Conservation (phyloP, 2,329 filamentous ascomycete species). For the Aspergillus sp. region DNA sequence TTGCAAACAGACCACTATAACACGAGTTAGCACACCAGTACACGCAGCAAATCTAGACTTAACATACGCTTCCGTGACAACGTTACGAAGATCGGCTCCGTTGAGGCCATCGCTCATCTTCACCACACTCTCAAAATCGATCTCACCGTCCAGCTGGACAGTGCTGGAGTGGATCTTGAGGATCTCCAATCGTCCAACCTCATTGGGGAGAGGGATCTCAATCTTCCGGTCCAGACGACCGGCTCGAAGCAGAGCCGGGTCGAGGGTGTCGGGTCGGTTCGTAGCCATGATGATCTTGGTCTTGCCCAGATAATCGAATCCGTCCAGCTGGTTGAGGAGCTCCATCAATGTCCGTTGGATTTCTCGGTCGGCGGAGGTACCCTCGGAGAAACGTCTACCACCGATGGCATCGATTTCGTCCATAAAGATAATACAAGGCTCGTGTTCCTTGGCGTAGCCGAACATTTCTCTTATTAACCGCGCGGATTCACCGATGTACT, state of each 20-base stretch:
- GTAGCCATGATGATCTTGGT: constrained; percentile 99
- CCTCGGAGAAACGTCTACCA: constrained; percentile 92
- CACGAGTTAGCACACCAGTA: constrained; percentile 14
- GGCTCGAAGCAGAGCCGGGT: constrained; percentile 86
- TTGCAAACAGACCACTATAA: constrained; percentile 82
- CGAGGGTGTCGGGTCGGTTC: constrained; percentile 93
- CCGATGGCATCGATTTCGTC: constrained; percentile 99
- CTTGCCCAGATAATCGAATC: constrained; percentile 98
- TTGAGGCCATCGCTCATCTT: constrained; percentile 99
- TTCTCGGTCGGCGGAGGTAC: constrained; percentile 94
- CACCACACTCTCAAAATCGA: constrained; percentile 98
- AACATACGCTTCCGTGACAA: constrained; percentile 95
- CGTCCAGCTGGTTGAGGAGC: constrained; percentile 94
- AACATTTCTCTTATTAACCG: constrained; percentile 99
- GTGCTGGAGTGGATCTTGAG: constrained; percentile 92
- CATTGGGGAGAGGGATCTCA: constrained; percentile 94
- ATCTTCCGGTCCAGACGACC: constrained; percentile 96
- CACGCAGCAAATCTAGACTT: not conserved
- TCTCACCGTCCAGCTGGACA: constrained; percentile 86
- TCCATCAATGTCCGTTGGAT: constrained; percentile 99
- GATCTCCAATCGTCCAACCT: constrained; percentile 93
- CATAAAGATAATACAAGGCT: constrained; percentile 99
- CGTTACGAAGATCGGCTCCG: constrained; percentile 93
- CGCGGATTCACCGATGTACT: constrained; percentile 98
- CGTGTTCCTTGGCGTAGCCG: constrained; percentile 97